Conservation (phyloP, 768 basidiomycete genomes). For the button mushroom (Agaricus bisporus) region DNA sequence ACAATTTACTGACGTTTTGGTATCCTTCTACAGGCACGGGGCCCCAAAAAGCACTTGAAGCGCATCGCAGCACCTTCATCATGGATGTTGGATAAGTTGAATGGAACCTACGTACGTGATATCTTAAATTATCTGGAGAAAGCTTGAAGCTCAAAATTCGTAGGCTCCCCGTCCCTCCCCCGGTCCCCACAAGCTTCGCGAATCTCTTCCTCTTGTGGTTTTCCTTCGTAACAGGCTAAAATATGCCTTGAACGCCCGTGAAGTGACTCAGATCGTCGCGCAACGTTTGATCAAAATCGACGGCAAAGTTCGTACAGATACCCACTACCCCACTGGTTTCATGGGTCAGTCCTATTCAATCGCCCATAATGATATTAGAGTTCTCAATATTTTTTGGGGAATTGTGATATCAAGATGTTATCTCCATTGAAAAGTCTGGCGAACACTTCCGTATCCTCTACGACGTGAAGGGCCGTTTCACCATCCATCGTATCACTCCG, state of each 20-base stretch:
- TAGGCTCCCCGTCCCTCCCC: slow-evolving; percentile 95
- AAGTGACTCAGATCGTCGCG: slow-evolving; percentile 92
- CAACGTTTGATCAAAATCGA: slow-evolving; percentile 99
- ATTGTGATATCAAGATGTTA: slow-evolving; percentile 59
- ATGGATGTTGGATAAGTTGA: slow-evolving; percentile 99
- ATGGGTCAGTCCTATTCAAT: slow-evolving; percentile 58
- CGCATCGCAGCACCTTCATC: slow-evolving; percentile 94
- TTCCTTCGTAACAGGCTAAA: slow-evolving; percentile 99
- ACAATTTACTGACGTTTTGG: slow-evolving; percentile 20
- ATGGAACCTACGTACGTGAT: slow-evolving; percentile 77
- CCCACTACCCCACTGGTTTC: slow-evolving; percentile 96
- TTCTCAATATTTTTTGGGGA: background rate
- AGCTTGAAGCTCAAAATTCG: slow-evolving; percentile 13
- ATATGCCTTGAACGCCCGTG: slow-evolving; percentile 95
- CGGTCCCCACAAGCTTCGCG: slow-evolving; percentile 98
- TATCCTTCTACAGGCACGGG: slow-evolving; percentile 66
- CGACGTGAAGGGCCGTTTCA: slow-evolving; percentile 99
- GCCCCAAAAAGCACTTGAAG: slow-evolving; percentile 99
- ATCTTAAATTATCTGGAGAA: background rate
- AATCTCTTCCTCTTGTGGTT: slow-evolving; percentile 94
- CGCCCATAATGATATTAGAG: background rate
- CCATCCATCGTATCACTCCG: slow-evolving; percentile 97
- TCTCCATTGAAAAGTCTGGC: slow-evolving; percentile 96
- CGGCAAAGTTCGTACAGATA: slow-evolving; percentile 95
- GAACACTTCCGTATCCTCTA: slow-evolving; percentile 99